phyloP scores from a whole-genome alignment of 2,329 filamentous ascomycete species.

The Fusarium tanahbumbuense region DNA sequence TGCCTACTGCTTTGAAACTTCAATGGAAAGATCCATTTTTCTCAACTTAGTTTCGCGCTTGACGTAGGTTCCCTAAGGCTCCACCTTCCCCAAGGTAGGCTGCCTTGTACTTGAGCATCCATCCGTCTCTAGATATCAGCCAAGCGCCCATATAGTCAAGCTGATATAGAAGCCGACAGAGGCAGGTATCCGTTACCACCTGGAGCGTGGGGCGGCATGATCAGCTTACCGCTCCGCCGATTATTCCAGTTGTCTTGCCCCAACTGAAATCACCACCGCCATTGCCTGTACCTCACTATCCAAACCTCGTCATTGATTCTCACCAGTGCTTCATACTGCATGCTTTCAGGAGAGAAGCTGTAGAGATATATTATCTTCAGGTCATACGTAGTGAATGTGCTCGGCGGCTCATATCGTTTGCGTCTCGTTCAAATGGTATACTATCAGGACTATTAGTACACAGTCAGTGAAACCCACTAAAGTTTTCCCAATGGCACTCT shows the following conservation, averaged over 20 bases:
- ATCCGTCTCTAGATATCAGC: constrained; percentile 2
- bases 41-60: constrained; percentile 22
- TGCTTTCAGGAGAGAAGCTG: neutral
- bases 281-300: neutral
- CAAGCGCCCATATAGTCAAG: neutral
- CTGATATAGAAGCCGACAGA: constrained; percentile 17
- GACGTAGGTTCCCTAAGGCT: constrained; percentile 18
- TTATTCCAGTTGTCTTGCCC: neutral
- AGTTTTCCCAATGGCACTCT: neutral
- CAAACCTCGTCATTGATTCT: neutral
- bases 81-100: constrained; percentile 14
- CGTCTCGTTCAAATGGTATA: neutral
- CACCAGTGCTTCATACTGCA: neutral
- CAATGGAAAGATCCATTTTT: constrained; percentile 15
- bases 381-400: neutral
- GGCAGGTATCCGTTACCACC: constrained; percentile 28
- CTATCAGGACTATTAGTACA: neutral
- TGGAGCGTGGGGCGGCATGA: neutral
- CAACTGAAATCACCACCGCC: constrained; percentile 1
- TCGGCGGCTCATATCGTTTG: constrained; percentile 3
- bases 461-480: neutral
- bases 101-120: constrained; percentile 8
- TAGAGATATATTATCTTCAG: neutral
- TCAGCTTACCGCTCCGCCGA: neutral
- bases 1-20: constrained; percentile 9